Base-by-base conservation (phyloP, 2,329 filamentous ascomycete genomes). In the Pestalotiopsis sp. region DNA sequence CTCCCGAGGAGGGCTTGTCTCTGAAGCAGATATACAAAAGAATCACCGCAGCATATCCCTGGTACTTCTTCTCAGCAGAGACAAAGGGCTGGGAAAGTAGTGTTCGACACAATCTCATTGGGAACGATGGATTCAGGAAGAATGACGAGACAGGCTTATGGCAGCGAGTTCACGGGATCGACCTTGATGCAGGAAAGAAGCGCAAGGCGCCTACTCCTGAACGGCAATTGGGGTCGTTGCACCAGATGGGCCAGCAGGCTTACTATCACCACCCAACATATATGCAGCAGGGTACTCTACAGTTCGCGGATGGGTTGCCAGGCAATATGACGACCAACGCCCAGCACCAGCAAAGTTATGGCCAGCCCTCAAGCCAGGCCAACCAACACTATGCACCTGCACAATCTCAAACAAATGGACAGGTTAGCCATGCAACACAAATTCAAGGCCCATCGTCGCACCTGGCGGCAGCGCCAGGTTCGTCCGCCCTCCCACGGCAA, bases 21-120 rank as follows among this genome's bases (percentile, higher is more conserved):
- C 81, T 89, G 59, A 88, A 89, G 76, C 87, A 89, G 76, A 88
- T 89, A 66, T 89, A 89, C 78, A 89, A 89, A 76, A 81, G 86
- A 62, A 89, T 89, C 65, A 86, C 85, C 71, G 80, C 82, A 68
- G 82, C 81, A 71, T 89, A 89, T 71, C 86, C 86, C 10, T 89
- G 84, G 81, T 89, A 87, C 70, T 86, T 85, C 71, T 89, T 89
- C 72, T 82, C 81, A 66, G 86, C 86, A 20, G 86, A 88, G 73
- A 89, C 87, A 5, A 89, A 88, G 74, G 87, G 87, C n/a, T 89
- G 87, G 87, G 87, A 89, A 75, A 89, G 87, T 71, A 89, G 86
- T 72, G 87, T 89, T n/a, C 85, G 87, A 0, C 87, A 89, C 72
- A 89, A 89, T 67, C 81, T 89, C 35, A 88, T 89, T 71, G 87